Evolutionary conservation across 2,329 filamentous ascomycete species (phyloP).

Genomic region (Colletotrichum plurivorum): DNA sequence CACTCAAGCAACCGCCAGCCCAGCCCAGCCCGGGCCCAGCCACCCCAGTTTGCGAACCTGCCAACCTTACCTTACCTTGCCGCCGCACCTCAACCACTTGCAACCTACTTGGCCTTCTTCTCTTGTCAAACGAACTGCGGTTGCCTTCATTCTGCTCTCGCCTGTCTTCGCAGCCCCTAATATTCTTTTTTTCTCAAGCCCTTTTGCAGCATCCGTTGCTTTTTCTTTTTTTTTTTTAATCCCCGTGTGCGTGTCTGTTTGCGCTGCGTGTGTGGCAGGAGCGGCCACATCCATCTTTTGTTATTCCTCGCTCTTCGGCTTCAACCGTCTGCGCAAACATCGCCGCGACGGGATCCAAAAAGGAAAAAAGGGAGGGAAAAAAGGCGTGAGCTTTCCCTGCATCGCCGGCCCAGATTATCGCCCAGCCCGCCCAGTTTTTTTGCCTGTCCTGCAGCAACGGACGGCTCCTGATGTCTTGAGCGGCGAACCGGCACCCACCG

Average conservation of each 20-base stretch:
- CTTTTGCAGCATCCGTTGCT: slow-evolving; percentile 14
- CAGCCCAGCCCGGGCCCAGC: slow-evolving; percentile 22
- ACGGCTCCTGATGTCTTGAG: slow-evolving; percentile 40
- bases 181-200: slow-evolving; percentile 5
- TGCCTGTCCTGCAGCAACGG: slow-evolving; percentile 31
- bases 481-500: slow-evolving; percentile 37
- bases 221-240: background rate
- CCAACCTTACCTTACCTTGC: slow-evolving; percentile 24
- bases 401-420: slow-evolving; percentile 30
- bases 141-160: slow-evolving; percentile 15
- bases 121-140: slow-evolving; percentile 9
- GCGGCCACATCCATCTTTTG: slow-evolving; percentile 24
- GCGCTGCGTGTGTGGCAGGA: slow-evolving; percentile 31
- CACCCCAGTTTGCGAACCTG: slow-evolving; percentile 39
- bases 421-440: slow-evolving; percentile 39
- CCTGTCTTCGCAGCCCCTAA: slow-evolving; percentile 3
- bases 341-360: slow-evolving; percentile 27
- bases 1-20: slow-evolving; percentile 30
- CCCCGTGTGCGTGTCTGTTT: background rate
- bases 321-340: slow-evolving; percentile 25
- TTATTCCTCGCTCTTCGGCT: background rate
- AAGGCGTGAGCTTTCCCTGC: slow-evolving; percentile 24
- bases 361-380: too few species aligned
- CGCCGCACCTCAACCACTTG: slow-evolving; percentile 9
- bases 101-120: slow-evolving; percentile 19